Evolutionary conservation across 2,329 filamentous ascomycete genomes (phyloP).

Genomic region (Aureobasidium zeae): DNA sequence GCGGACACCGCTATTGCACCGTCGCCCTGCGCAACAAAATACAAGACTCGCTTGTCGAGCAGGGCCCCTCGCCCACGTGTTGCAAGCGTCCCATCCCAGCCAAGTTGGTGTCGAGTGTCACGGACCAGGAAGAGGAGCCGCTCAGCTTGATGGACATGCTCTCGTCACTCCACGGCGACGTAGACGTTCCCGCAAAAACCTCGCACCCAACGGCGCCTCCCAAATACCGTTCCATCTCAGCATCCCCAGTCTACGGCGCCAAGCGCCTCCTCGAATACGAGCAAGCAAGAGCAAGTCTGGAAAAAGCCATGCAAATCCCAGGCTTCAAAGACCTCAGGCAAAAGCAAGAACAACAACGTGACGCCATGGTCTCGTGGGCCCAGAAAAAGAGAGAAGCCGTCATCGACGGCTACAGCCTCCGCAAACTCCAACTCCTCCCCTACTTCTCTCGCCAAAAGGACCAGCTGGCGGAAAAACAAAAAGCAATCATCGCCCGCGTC

Average conservation of each 20-base stretch:
- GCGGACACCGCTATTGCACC: conserved; percentile 28
- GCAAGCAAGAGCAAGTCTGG: conserved; percentile 19
- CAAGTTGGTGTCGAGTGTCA: conserved; percentile 30
- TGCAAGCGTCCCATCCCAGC: conserved; percentile 35
- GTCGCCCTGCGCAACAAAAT: conserved; percentile 28
- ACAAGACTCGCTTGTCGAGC: conserved; percentile 28
- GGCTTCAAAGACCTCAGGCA: conserved; percentile 23
- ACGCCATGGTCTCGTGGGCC: conserved; percentile 25
- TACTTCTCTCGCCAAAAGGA: conserved; percentile 16
- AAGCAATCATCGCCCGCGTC: conserved; percentile 31
- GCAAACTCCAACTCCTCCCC: conserved; percentile 8
- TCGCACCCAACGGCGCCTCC: not conserved
- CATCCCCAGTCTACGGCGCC: not conserved
- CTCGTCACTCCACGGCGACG: too few species aligned
- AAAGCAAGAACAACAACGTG: conserved; percentile 24
- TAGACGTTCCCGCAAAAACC: not conserved
- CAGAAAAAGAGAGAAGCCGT: conserved; percentile 21
- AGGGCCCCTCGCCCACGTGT: conserved; percentile 30
- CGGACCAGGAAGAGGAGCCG: conserved; percentile 32
- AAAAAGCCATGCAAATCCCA: conserved; percentile 20
- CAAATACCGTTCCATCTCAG: conserved; percentile 3
- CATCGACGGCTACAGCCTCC: conserved; percentile 3
- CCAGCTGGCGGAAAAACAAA: conserved; percentile 24
- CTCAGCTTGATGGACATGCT: conserved; percentile 27
- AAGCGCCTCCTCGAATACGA: not conserved